Conservation (phyloP, 257 asterid genomes). For the Capsicum chinense region DNA sequence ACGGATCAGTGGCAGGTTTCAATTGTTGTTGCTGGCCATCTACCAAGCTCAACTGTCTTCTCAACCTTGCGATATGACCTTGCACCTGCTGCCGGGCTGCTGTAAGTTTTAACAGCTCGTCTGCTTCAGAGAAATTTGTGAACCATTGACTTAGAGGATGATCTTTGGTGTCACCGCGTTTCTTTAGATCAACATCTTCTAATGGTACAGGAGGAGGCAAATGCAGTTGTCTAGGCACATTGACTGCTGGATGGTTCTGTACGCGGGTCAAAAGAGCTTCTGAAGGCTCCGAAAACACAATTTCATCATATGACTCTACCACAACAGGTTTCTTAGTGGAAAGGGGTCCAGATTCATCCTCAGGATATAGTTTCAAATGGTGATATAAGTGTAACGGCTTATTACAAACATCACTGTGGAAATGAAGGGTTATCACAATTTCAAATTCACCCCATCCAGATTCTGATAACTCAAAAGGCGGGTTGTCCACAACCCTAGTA, state of each 20-base stretch:
- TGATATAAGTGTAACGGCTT: slow-evolving; percentile 91
- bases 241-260: slow-evolving; percentile 79
- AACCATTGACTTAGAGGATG: slow-evolving; percentile 82
- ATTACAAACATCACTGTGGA: slow-evolving; percentile 72
- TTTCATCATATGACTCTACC: slow-evolving; percentile 83
- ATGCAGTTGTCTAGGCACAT: slow-evolving; percentile 72
- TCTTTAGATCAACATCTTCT: slow-evolving; percentile 65
- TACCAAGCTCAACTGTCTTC: slow-evolving; percentile 20
- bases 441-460: slow-evolving; percentile 99
- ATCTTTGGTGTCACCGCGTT: slow-evolving; percentile 74
- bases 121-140: slow-evolving; percentile 88
- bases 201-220: slow-evolving; percentile 45
- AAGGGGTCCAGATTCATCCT: slow-evolving; percentile 73
- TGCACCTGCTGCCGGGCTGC: slow-evolving; percentile 97
- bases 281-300: slow-evolving; percentile 82
- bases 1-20: slow-evolving; percentile 3
- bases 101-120: slow-evolving; percentile 86
- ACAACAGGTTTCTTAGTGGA: slow-evolving; percentile 85
- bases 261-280: slow-evolving; percentile 75
- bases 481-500: slow-evolving; percentile 68
- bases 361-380: slow-evolving; percentile 86
- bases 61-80: slow-evolving; percentile 19
- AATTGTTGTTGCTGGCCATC: slow-evolving; percentile 10
- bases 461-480: slow-evolving; percentile 91
- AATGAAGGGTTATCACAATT: slow-evolving; percentile 85